These are phyloP conservation scores for Paragyromitra xinjiangensis DNA, from an alignment of 495 filamentous ascomycete genomes.

Conservation along the genomic window DNA sequence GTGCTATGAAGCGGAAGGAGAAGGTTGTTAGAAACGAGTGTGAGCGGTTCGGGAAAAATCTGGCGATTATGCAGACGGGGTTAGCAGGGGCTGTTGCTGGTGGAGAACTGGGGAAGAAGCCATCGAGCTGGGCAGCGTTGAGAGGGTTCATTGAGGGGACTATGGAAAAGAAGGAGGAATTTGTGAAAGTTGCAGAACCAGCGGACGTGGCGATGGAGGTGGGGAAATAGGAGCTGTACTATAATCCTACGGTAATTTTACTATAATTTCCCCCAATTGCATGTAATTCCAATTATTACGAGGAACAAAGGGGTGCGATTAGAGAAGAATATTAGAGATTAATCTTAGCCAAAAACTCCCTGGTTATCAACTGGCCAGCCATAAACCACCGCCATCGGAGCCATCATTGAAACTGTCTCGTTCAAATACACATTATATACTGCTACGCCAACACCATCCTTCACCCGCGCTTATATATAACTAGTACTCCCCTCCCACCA, in stretches of 20 bases:
- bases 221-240: background rate
- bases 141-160: slow-evolving; percentile 59
- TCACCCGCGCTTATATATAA: background rate
- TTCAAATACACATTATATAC: background rate
- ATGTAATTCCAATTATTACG: background rate
- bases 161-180: slow-evolving; percentile 60
- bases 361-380: background rate
- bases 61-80: slow-evolving; percentile 72
- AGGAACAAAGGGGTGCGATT: background rate
- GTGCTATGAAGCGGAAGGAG: slow-evolving; percentile 84
- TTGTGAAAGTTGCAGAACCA: slow-evolving; percentile 30
- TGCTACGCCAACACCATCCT: background rate
- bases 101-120: background rate
- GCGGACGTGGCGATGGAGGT: slow-evolving; percentile 2
- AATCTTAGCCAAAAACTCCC: background rate
- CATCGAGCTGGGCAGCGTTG: slow-evolving; percentile 57
- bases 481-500: background rate
- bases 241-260: background rate
- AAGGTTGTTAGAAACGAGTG: slow-evolving; percentile 78
- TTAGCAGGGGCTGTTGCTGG: slow-evolving; percentile 19
- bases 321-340: background rate
- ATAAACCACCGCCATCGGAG: background rate
- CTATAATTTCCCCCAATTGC: background rate
- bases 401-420: background rate
- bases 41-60: slow-evolving; percentile 80